Base-by-base conservation (phyloP, 495 filamentous ascomycete species). In the Aspergillus nidulans region DNA sequence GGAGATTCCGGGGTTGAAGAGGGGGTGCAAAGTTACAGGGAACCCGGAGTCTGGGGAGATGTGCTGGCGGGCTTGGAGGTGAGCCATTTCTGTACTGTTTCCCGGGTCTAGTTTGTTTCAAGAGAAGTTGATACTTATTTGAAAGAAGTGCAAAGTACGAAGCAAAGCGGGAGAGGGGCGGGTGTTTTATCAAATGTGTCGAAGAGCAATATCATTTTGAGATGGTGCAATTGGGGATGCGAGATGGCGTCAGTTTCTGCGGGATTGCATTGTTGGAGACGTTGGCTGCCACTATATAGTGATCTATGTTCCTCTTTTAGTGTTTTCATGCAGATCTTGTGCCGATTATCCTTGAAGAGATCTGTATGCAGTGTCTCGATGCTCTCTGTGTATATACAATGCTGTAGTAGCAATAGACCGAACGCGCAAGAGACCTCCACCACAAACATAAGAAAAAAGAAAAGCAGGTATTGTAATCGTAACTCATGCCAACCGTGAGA, bases 1-100 rank as follows among this genome's bases (percentile, higher is more conserved):
- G 32, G 57, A 70, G 57, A 82, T 79, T 52, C 77, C 80, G 48
- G 62, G 51, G 51, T 71, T 66, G 61, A 71, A 69, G 52, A 68
- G 36, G 19, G 59, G 52, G 46, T 57, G 53, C 12, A 49, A 34
- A 6, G 52, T 62, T 26, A 62, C 56, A 0, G 60, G 60, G 34
- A 47, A 50, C 0, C 55, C 51, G 4, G 60, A 61, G 13, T 58
- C 60, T 24, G 63, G 48, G 13, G 62, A 66, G 19, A 66, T 61
- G 40, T 63, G 55, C 15, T 61, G 53, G 38, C 60, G 60, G 9
- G 63, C 24, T 61, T 63, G 49, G 10, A 66, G 55, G 26, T 59
- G 28, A 15, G 57, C 53, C 61, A 63, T 63, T 30, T 15, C 48
- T 34, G 25, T 36, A 16, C 20, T n/a, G n/a, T n/a, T n/a, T n/a